Conservation (phyloP, 768 basidiomycete genomes). For the Lactarius hatsudake region DNA sequence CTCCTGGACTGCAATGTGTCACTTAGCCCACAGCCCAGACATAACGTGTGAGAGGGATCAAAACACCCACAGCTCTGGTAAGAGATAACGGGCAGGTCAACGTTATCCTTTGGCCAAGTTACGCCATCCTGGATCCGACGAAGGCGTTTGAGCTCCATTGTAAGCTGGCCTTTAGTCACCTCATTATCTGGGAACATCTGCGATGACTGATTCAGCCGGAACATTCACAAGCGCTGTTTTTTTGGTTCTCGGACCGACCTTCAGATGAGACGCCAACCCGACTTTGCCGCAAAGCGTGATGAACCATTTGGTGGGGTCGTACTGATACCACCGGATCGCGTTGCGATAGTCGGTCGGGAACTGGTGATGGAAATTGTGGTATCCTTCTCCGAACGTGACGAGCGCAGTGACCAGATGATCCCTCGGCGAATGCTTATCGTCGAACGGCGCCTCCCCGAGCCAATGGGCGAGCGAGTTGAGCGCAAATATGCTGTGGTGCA, state of each 20-base stretch:
- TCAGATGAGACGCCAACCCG: slow-evolving; percentile 58
- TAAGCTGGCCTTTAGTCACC: slow-evolving; percentile 81
- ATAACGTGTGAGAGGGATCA: background rate
- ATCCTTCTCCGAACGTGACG: slow-evolving; percentile 90
- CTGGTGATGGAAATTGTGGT: slow-evolving; percentile 96
- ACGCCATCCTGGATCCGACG: slow-evolving; percentile 71
- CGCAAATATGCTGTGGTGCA: slow-evolving; percentile 93
- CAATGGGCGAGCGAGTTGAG: slow-evolving; percentile 96
- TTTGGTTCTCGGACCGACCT: slow-evolving; percentile 38
- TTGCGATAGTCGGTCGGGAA: slow-evolving; percentile 98
- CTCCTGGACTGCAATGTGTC: slow-evolving; percentile 54
- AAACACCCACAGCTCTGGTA: slow-evolving; percentile 76
- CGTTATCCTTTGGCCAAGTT: slow-evolving; percentile 71
- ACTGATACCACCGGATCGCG: slow-evolving; percentile 91
- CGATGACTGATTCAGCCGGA: background rate
- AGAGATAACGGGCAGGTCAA: slow-evolving; percentile 73
- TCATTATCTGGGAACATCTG: slow-evolving; percentile 63
- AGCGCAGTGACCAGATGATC: slow-evolving; percentile 88
- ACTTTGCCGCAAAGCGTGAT: slow-evolving; percentile 59
- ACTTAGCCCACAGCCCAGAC: background rate
- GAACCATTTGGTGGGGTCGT: slow-evolving; percentile 91
- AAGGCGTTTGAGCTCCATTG: slow-evolving; percentile 88
- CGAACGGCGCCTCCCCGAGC: slow-evolving; percentile 88
- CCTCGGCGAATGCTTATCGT: slow-evolving; percentile 89
- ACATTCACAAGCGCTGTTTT: background rate